Evolutionary conservation across 768 basidiomycete genomes (phyloP).

Genomic region (Filobasidium wieringae): DNA sequence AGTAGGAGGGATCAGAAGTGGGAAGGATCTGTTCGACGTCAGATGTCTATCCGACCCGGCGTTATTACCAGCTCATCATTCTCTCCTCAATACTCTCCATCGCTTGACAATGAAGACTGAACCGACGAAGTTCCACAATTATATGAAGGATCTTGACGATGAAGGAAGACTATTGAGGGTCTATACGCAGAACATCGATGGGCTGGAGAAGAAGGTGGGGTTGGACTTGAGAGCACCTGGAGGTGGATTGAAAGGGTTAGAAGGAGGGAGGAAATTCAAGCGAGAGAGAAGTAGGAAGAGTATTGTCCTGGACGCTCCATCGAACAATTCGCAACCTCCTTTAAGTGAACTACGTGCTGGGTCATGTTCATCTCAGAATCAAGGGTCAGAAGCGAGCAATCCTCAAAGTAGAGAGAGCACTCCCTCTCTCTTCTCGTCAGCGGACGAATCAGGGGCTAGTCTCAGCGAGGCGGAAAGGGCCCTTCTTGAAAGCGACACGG

Average conservation of each 20-base stretch:
- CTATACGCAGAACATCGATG: constrained; percentile 91
- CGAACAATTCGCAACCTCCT: no score
- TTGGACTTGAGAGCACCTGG: constrained; percentile 74
- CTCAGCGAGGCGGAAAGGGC: background rate
- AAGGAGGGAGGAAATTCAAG: constrained; percentile 21
- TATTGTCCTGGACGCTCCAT: background rate
- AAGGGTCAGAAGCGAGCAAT: background rate
- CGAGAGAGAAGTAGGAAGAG: background rate
- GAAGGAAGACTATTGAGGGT: constrained; percentile 66
- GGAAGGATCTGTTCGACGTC: constrained; percentile 77
- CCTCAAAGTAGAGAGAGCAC: background rate
- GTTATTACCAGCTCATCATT: constrained; percentile 64
- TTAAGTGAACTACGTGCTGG: background rate
- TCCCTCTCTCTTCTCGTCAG: background rate
- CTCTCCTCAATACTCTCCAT: constrained; percentile 68
- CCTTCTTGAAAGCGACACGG: background rate
- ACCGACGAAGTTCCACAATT: constrained; percentile 69
- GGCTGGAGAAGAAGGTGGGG: constrained; percentile 74
- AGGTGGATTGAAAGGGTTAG: constrained; percentile 46
- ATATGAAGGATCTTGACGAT: constrained; percentile 63
- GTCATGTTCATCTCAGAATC: background rate
- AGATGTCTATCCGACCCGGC: constrained; percentile 64
- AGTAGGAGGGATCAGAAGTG: constrained; percentile 63
- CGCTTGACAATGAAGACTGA: constrained; percentile 57
- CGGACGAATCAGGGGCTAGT: background rate